Evolutionary conservation across 192 early-diverging fungal species (phyloP), one percentile per base, ranked within the genome.

Genomic region (Coemansia sp.): DNA sequence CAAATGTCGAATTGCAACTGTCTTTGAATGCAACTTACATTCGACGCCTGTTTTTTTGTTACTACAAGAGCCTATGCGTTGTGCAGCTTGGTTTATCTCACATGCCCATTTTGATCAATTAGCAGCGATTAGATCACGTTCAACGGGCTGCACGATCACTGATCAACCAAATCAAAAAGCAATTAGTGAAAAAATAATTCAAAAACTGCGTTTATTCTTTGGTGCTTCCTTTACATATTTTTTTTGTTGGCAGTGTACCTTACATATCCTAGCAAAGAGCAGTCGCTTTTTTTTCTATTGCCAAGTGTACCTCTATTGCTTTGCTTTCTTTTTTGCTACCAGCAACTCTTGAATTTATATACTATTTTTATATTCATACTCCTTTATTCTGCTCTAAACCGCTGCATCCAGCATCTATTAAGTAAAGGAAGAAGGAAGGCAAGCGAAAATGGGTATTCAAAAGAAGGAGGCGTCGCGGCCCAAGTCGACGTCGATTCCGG

Each of bases 391-490:
- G n/a, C n/a, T n/a, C n/a, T n/a, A n/a, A n/a, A n/a, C n/a, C n/a
- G n/a, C n/a, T n/a, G n/a, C 43, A 14, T 8, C 3, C 25, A 27
- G 3, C 22, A 7, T 27, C 26, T 0, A 27, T 45, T 26, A 8
- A 45, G 13, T 52, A 10, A 15, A 46, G 15, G 35, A 11, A 23
- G 29, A 25, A 4, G 22, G 46, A 11, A 18, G 32, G 14, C 4
- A 34, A 36, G 19, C 17, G 26, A 53, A 13, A 14, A 77, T 77
- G 73, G 73, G 67, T 20, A 47, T 65, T 14, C 67, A 64, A 60
- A 77, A 77, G 67, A 77, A 77, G 58, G 73, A 77, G 53, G 67
- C 67, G 2, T 70, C 54, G 33, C 58, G 55, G 67, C 45, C 67
- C 53, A 60, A 58, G 47, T 65, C 46, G 18, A n/a, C n/a, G n/a